These are phyloP conservation scores for Geotrichum citri-aurantii DNA, from an alignment of 1,139 yeast species.

Conservation along the genomic window DNA sequence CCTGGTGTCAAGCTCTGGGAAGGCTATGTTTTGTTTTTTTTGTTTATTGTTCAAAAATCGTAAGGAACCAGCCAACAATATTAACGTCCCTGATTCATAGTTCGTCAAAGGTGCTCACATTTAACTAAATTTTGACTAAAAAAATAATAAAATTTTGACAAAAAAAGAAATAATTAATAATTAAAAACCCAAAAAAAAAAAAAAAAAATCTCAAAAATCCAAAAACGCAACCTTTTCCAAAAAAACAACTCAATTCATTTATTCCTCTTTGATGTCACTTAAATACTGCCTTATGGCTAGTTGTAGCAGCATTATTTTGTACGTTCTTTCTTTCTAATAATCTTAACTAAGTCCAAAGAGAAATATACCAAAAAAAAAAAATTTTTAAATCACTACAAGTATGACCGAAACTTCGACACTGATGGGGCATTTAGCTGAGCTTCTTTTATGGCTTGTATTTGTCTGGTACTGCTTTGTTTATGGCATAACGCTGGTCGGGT, in stretches of 20 bases:
- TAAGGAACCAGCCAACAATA: too few relatives aligned
- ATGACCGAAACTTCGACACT: background rate
- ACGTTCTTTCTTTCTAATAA: too few relatives aligned
- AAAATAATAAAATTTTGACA: too few relatives aligned
- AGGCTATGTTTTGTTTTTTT: too few relatives aligned
- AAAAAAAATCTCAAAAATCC: slow-evolving; percentile 1
- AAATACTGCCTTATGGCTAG: background rate
- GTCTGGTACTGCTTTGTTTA: background rate
- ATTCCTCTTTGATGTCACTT: background rate
- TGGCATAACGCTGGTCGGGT: background rate
- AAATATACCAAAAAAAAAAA: too few relatives aligned
- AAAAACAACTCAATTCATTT: background rate
- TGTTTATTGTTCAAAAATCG: too few relatives aligned
- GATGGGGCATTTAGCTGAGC: background rate
- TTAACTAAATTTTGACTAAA: too few relatives aligned
- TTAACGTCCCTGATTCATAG: too few relatives aligned
- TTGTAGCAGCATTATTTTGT: background rate
- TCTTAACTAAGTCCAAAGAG: background rate
- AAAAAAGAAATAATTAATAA: too few relatives aligned
- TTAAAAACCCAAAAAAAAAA: too few relatives aligned
- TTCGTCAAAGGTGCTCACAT: too few relatives aligned
- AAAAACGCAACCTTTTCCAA: background rate
- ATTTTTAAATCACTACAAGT: background rate
- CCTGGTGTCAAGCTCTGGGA: too few relatives aligned
- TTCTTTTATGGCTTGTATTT: background rate